Percentiles rank a stretch among this genome's conserved stretches.
Evolutionary conservation across 2,329 filamentous ascomycete species (phyloP).

Genomic region (Intubia oerlemansii): DNA sequence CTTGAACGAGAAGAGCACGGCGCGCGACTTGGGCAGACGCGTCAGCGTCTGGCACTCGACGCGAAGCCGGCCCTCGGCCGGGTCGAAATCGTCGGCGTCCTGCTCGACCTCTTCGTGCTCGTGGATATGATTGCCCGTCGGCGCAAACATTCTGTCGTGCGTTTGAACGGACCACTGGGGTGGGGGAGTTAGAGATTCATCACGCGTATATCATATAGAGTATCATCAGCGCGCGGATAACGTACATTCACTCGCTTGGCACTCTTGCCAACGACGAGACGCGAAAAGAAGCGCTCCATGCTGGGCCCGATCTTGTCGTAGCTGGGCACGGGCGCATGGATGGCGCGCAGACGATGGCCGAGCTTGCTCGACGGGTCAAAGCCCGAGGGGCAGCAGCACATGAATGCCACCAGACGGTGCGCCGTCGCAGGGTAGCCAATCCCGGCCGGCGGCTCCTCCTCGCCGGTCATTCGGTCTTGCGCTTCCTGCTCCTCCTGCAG

Average conservation of each 20-base stretch:
- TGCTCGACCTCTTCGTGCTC: slow-evolving; percentile 13
- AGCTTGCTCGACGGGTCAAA: slow-evolving; percentile 30
- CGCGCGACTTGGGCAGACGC: slow-evolving; percentile 22
- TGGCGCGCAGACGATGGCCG: slow-evolving; percentile 23
- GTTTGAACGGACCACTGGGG: slow-evolving; percentile 30
- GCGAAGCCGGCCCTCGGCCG: slow-evolving; percentile 19
- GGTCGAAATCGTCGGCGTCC: slow-evolving; percentile 17
- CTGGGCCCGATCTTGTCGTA: slow-evolving; percentile 32
- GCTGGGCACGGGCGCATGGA: slow-evolving; percentile 29
- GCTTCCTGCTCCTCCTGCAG: slow-evolving; percentile 18
- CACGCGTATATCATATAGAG: too few relatives aligned
- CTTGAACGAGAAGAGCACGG: slow-evolving; percentile 33
- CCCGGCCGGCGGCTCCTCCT: slow-evolving; percentile 8
- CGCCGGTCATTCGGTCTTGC: slow-evolving; percentile 5
- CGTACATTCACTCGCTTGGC: slow-evolving; percentile 29
- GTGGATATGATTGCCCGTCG: slow-evolving; percentile 16
- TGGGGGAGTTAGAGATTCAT: not conserved
- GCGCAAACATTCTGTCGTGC: slow-evolving; percentile 18
- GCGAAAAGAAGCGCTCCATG: slow-evolving; percentile 31
- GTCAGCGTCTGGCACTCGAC: slow-evolving; percentile 30
- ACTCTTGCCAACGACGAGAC: slow-evolving; percentile 23
- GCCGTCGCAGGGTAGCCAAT: slow-evolving; percentile 4
- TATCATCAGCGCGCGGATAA: too few relatives aligned
- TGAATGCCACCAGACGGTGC: slow-evolving; percentile 24
- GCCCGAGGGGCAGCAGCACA: slow-evolving; percentile 29